Base-by-base conservation (phyloP, 495 filamentous ascomycete genomes). In the Penicillium coffeae region DNA sequence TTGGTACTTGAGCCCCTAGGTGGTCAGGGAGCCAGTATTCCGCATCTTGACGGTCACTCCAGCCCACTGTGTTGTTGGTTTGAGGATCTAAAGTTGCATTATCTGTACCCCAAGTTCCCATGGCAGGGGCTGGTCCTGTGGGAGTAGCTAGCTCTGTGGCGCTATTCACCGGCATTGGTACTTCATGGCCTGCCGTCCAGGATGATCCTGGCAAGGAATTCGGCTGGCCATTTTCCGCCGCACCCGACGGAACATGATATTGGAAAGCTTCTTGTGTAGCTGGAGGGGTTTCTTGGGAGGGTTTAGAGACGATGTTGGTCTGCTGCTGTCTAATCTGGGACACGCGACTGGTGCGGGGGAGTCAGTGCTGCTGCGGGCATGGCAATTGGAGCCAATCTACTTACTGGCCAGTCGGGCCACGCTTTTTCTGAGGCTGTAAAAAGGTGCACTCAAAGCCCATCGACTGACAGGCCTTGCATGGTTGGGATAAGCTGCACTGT, bases 391-490 rank as follows among this genome's bases (percentile, higher is more conserved):
- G 12, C 9, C 34, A 20, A 10, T 30, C 21, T 9, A 70, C 70
- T 67, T 59, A 73, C 70, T 69, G 70, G 38, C 64, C 64, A 9
- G 66, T 63, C 35, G 70, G 70, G 1, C 70, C 70, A 38, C 70
- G 58, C 48, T 71, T 71, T 52, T 71, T 73, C 54, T 73, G 70
- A 3, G 70, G 70, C 39, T 71, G 63, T 38, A 71, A 59, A 47
- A 71, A 73, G 15, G 70, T 73, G 48, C 70, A 73, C n/a, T 73
- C 66, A 53, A 73, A 71, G 30, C 66, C 66, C 62, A 70, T 66
- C 2, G 62, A 61, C 16, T 66, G 50, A 41, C 70, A 73, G 21
- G 62, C 57, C 41, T 63, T 63, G 38, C 70, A 73, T 34, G 70
- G 70, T 25, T 65, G 66, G 30, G 68, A 67, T 21, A 73, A 46